These are phyloP conservation scores for Annulohypoxylon bovei DNA, from an alignment of 495 filamentous ascomycete genomes.

Conservation along the genomic window DNA sequence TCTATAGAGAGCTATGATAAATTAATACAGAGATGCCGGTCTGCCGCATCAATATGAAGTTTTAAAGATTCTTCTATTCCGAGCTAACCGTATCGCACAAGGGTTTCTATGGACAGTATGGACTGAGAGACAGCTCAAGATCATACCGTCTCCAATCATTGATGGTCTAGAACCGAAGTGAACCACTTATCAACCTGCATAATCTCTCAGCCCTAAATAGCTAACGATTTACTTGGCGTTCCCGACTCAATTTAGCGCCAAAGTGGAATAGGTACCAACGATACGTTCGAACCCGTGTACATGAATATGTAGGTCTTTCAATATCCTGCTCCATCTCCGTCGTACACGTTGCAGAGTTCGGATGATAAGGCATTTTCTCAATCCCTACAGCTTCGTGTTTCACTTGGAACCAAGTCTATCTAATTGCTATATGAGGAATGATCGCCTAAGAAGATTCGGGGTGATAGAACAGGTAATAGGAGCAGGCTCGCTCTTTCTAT, in stretches of 20 bases:
- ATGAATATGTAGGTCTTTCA: constrained; percentile 27
- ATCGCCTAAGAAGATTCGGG: not conserved
- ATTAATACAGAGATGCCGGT: not conserved
- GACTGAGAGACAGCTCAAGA: not conserved
- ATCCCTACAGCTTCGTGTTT: not conserved
- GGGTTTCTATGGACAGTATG: not conserved
- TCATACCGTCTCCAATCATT: constrained; percentile 25
- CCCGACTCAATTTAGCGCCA: not conserved
- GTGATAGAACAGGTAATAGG: not conserved
- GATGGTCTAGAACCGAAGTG: not conserved
- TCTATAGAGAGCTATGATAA: constrained; percentile 9
- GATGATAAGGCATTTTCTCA: constrained; percentile 13
- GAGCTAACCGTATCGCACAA: not conserved
- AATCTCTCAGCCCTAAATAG: constrained; percentile 8
- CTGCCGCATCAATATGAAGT: not conserved
- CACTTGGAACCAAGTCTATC: not conserved
- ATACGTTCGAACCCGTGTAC: not conserved
- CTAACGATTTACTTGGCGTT: constrained; percentile 8
- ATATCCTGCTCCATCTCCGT: constrained; percentile 20
- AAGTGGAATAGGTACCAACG: not conserved
- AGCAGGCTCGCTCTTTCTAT: not conserved
- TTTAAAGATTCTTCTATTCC: not conserved
- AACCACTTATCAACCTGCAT: constrained; percentile 1
- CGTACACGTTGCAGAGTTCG: constrained; percentile 26
- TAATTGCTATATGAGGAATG: not conserved